phyloP scores from a whole-genome alignment of 139 green algal genomes.

The Yamagishiella unicocca region DNA sequence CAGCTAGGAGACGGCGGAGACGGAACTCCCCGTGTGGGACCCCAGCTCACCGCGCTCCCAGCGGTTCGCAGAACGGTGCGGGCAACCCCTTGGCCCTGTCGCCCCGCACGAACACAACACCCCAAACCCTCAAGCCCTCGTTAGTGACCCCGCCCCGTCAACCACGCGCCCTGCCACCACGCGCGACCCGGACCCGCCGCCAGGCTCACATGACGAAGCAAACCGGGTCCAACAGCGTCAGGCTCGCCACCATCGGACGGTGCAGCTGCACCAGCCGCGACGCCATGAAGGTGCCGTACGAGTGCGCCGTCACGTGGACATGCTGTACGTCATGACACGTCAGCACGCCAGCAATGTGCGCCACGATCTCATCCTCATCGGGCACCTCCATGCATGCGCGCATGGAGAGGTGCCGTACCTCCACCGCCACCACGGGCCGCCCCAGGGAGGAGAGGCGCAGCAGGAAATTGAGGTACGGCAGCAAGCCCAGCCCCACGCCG shows the following conservation, averaged over 20 bases:
- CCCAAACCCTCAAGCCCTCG: too few relatives aligned
- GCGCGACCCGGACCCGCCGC: neutral
- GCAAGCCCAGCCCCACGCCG: slow-evolving; percentile 62
- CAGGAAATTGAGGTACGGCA: slow-evolving; percentile 65
- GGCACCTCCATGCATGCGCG: slow-evolving; percentile 35
- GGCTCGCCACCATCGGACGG: neutral
- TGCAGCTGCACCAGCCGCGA: slow-evolving; percentile 46
- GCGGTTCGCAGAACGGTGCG: too few relatives aligned
- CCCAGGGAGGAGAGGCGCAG: slow-evolving; percentile 30
- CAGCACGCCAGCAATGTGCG: neutral
- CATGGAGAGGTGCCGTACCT: slow-evolving; percentile 64
- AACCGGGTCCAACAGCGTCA: slow-evolving; percentile 56
- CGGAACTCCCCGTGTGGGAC: too few relatives aligned
- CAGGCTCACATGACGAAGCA: slow-evolving; percentile 53
- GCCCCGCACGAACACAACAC: too few relatives aligned
- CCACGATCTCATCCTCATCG: slow-evolving; percentile 28
- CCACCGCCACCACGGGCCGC: slow-evolving; percentile 57
- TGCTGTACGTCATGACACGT: neutral
- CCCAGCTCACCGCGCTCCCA: too few relatives aligned
- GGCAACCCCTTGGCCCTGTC: too few relatives aligned
- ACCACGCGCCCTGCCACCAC: too few relatives aligned
- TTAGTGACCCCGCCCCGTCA: too few relatives aligned
- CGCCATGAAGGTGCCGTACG: slow-evolving; percentile 57
- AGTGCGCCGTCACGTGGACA: slow-evolving; percentile 41
- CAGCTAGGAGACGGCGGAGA: too few relatives aligned